Evolutionary conservation across 177 flowering plant genomes (phyloP), one percentile per base, ranked within the genome.

Genomic region (Vitis hybrid): DNA sequence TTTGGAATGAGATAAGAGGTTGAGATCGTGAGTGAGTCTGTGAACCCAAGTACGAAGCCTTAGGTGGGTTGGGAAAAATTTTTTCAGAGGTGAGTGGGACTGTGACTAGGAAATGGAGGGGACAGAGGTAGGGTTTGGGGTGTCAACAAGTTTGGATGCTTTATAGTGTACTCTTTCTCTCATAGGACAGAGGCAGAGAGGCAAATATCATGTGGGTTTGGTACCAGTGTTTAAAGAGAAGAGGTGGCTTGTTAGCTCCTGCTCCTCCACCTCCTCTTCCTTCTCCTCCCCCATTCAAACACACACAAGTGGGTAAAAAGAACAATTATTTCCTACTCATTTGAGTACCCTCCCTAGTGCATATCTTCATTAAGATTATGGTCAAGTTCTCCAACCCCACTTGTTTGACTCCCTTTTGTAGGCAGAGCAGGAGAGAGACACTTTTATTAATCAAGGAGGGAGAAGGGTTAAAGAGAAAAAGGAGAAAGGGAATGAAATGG

Each of bases 291-390:
- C 22, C 48, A 31, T 61, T 70, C 60, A 74, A 51, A 57, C 26
- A n/a, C 19, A 53, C 57, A 9, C 70, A 58, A 51, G 52, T 69
- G 72, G 48, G 65, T 61, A 74, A 56, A 75, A 76, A 70, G 61
- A 68, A 31, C 73, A 76, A 76, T 76, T 12, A 76, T 76, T 76
- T 64, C 73, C 73, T 64, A 76, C 79, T 72, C 79, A 76, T 76
- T 71, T 75, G 71, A 57, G 64, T 16, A 31, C 18, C 12, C 62
- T 29, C 13, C 51, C 50, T 66, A 61, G 61, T 62, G 68, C 70
- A 75, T 70, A 45, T 60, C 62, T 70, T 74, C 73, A 59, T 70
- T 62, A 55, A 15, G 59, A 53, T 64, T 20, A 22, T 60, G 67
- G 75, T 76, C 79, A 76, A 76, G 61, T 33, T 67, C 14, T 65